Evolutionary conservation across 106 monocot species (phyloP), one percentile per base, ranked within the genome.

Genomic region (Chionographis japonica): DNA sequence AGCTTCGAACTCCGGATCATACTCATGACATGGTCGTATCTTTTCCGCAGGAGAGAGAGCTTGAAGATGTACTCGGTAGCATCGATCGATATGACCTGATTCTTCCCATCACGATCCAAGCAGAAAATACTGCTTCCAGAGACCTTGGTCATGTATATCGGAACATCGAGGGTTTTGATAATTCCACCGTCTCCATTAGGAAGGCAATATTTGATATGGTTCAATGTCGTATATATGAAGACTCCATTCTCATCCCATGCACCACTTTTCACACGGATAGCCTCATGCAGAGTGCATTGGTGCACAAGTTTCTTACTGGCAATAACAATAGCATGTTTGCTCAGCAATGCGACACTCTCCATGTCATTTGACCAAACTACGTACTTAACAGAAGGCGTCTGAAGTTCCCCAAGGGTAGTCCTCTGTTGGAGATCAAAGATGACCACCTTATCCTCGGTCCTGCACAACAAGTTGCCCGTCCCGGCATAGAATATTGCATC

Each of bases 221-320:
- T 81, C 56, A 81, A 72, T 14, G 81, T 81, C 17, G 81, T 77
- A 38, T 77, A 81, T 18, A 81, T 77, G 52, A 81, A 73, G 46
- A 73, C 63, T 6, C 87, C 87, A 74, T 80, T 83, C 8, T 87
- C 87, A 72, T 87, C 87, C 87, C 87, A 87, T 49, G 87, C 87
- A 42, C 83, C 87, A 74, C 83, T 83, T 73, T 87, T 87, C 40
- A 87, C 79, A 52, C 83, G 80, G 54, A 87, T 87, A 7, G 87
- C 80, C 63, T 87, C 87, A 68, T 87, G 83, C 51, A 87, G 80
- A 3, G 87, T 87, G 57, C 83, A 87, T 3, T 41, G 36, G 50
- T 81, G 81, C n/a, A 68, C 63, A 64, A 81, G 81, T 77, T 81
- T 68, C 72, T 81, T 81, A 62, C 9, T 81, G 14, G 72, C 67